Base-by-base conservation (phyloP, 176 grass and related monocot genomes). In the Phyllostachys edulis region DNA sequence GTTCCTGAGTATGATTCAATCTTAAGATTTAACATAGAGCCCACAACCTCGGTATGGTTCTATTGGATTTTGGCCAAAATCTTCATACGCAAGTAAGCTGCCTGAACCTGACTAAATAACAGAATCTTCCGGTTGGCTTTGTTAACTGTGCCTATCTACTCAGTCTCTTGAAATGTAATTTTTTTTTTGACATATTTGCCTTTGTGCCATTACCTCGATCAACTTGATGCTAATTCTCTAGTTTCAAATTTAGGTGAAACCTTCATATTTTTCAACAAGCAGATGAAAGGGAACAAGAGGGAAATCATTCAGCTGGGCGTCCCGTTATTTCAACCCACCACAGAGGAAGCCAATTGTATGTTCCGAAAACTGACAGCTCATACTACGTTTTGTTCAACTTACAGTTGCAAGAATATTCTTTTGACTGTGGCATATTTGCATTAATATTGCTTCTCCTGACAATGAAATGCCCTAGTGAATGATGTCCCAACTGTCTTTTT, bases 191-290 rank as follows among this genome's bases (percentile, higher is more conserved):
- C 18, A n/a, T 20, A 16, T 78, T 82, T 69, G 5, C 20, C 20
- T 42, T 71, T 49, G 52, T 50, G 55, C 3, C 37, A 29, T 74
- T 73, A 42, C 40, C 12, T 50, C 42, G 44, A 29, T 51, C 44
- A 52, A 26, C 85, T 69, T 36, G 49, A 44, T 73, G 50, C 51
- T 87, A 79, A 90, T 79, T 61, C 16, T 90, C 50, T 74, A 80
- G 54, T 50, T 85, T 66, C 29, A 66, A 32, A 71, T 89, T 71
- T 79, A 99, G 97, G 97, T 69, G 97, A 99, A 52, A 96, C 97
- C 21, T 99, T 94, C 82, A 99, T 99, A 90, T 94, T 92, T 81
- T 99, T 99, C 86, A 99, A 99, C 87, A 99, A 96, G 81, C 85
- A 99, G 71, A 94, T 96, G 57, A 99, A 99, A 79, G 93, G 97